Percentiles rank a stretch among this genome's conserved stretches.
Evolutionary conservation across 495 filamentous ascomycete genomes (phyloP).

Genomic region (Aspergillus incahuasiensis): DNA sequence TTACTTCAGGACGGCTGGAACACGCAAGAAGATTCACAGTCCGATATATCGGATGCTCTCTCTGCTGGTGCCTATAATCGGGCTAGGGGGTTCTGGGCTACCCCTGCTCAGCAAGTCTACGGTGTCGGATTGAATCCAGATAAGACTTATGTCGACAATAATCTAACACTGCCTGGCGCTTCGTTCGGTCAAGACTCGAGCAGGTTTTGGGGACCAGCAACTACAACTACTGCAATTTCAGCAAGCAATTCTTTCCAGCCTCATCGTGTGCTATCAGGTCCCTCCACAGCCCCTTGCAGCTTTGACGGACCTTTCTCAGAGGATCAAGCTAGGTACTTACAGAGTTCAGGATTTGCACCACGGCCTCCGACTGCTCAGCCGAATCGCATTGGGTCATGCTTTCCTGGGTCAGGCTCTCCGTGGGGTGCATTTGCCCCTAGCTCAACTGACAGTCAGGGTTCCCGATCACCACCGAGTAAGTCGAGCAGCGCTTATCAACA

Average conservation of each 20-base stretch:
- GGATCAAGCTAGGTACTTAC: slow-evolving; percentile 30
- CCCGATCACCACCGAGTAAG: slow-evolving; percentile 32
- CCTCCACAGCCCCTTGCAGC: slow-evolving; percentile 28
- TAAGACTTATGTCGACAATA: slow-evolving; percentile 25
- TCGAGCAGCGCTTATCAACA: slow-evolving; percentile 38
- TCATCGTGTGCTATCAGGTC: slow-evolving; percentile 42
- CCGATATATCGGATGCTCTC: slow-evolving; percentile 56
- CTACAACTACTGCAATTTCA: slow-evolving; percentile 18
- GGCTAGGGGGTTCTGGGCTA: slow-evolving; percentile 59
- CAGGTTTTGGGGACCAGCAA: slow-evolving; percentile 31
- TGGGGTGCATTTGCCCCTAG: slow-evolving; percentile 35
- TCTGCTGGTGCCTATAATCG: slow-evolving; percentile 58
- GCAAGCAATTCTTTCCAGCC: slow-evolving; percentile 21
- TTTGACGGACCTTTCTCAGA: slow-evolving; percentile 25
- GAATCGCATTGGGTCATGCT: slow-evolving; percentile 35
- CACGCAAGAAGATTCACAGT: slow-evolving; percentile 61
- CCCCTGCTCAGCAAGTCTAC: slow-evolving; percentile 28
- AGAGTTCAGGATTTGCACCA: slow-evolving; percentile 29
- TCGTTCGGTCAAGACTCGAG: slow-evolving; percentile 24
- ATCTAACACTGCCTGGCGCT: slow-evolving; percentile 22
- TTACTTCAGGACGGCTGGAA: slow-evolving; percentile 60
- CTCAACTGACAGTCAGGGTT: slow-evolving; percentile 17
- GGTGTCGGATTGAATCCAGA: slow-evolving; percentile 25
- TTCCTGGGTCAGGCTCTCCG: slow-evolving; percentile 25
- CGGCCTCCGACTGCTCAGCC: slow-evolving; percentile 38